A percentile compares a stretch with the other conserved stretches of the same genome.
These are phyloP conservation scores for Erigeron philadelphicus DNA, from an alignment of 140 eudicot species.

Conservation along the genomic window DNA sequence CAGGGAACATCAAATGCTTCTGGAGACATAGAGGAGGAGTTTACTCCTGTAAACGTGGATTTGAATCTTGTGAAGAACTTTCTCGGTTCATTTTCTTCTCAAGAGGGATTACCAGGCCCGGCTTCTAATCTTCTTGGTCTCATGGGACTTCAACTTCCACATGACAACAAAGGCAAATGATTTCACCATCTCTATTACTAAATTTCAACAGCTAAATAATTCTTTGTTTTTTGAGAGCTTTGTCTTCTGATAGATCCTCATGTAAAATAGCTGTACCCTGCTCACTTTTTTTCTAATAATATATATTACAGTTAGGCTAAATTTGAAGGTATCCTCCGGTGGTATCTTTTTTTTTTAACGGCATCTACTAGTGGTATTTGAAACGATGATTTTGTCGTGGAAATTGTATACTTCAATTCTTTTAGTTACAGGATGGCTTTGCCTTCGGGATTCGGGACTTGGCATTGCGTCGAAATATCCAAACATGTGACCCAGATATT, in stretches of 20 bases:
- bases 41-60: constrained; percentile 85
- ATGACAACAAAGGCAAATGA: constrained; percentile 49
- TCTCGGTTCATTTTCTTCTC: constrained; percentile 84
- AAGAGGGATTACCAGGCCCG: constrained; percentile 93
- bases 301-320: background rate
- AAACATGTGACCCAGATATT: too few relatives aligned
- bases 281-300: background rate
- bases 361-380: background rate
- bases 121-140: constrained; percentile 89
- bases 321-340: background rate
- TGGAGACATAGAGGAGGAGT: constrained; percentile 49
- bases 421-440: background rate
- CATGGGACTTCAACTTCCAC: constrained; percentile 89
- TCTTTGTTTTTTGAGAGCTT: constrained; percentile 5
- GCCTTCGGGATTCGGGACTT: background rate
- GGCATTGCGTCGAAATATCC: too few relatives aligned
- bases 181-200: constrained; percentile 2
- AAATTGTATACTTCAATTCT: background rate
- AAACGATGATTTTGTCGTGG: background rate
- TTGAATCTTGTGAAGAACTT: constrained; percentile 77
- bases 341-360: background rate
- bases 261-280: background rate
- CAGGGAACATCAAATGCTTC: constrained; percentile 61
- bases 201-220: background rate
- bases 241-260: constrained; percentile 17